Evolutionary conservation across 2,329 filamentous ascomycete genomes (phyloP), one percentile per base, ranked within the genome.

Genomic region (Aspergillus ochraceus): DNA sequence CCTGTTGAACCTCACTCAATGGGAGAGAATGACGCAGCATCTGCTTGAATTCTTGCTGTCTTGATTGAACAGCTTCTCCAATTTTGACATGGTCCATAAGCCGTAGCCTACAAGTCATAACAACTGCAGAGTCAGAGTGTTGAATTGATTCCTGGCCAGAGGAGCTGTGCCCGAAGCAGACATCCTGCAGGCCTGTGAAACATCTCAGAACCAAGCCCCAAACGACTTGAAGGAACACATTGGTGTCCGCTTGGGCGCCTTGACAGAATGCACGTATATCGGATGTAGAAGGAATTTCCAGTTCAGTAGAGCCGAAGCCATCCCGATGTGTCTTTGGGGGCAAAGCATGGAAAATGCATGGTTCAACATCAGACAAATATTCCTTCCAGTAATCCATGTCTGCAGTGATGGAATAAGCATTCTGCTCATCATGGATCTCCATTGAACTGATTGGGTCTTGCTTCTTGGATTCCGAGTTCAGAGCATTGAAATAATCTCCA

Each of bases 381-480:
- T 68, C 64, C 57, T 76, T 80, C 81, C 81, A 83, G 64, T 80
- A 81, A 17, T 70, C 66, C 17, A 79, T 60, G 39, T 75, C 76
- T 3, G 64, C 22, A 72, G 68, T 6, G 69, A 68, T 58, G 62
- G 55, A 20, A 42, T 55, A 53, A 3, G 57, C 73, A 67, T 39
- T 64, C 64, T 2, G 14, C n/a, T 22, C 67, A 61, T 26, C 71
- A 61, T 36, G 76, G 60, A 55, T 75, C 62, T 39, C 52, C 22
- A 65, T 49, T 19, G 47, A 29, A 10, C 53, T 30, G 9, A 64
- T 51, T 14, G 66, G 63, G 19, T 70, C 63, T 14, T 62, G 60
- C 42, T 46, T 29, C 10, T 50, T 49, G 11, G 63, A 32, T 10
- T 59, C 32, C n/a, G 61, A 46, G 19, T 42, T 59, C 11, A 65